Evolutionary conservation across 2,329 filamentous ascomycete species (phyloP).

Genomic region (Sporothrix globosa): DNA sequence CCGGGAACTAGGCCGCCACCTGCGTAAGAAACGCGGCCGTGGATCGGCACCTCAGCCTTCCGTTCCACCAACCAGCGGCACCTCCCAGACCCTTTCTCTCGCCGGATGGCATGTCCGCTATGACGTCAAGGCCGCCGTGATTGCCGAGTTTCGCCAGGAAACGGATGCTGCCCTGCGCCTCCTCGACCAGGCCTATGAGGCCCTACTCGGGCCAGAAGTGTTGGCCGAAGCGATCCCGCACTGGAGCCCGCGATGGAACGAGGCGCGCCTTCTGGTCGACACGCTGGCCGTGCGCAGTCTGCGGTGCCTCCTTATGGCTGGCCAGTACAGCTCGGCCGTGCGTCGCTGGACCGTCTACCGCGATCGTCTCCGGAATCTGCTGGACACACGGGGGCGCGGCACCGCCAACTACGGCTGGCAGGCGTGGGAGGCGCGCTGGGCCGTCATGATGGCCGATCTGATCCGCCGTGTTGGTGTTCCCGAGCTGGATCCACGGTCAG

Average conservation of each 20-base stretch:
- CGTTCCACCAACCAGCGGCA: constrained; percentile 78
- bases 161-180: constrained; percentile 84
- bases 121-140: constrained; percentile 88
- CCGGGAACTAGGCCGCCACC: constrained; percentile 88
- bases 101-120: constrained; percentile 93
- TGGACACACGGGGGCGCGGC: constrained; percentile 82
- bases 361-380: constrained; percentile 71
- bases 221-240: constrained; percentile 79
- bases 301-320: constrained; percentile 79
- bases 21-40: constrained; percentile 82
- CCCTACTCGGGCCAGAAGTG: constrained; percentile 77
- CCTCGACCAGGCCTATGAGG: constrained; percentile 85
- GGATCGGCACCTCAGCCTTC: constrained; percentile 79
- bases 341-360: constrained; percentile 80
- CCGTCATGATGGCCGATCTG: constrained; percentile 63
- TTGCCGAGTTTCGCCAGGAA: constrained; percentile 92
- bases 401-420: constrained; percentile 90
- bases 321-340: constrained; percentile 76
- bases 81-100: constrained; percentile 80
- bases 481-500: constrained; percentile 51
- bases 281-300: constrained; percentile 77
- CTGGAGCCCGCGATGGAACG: constrained; percentile 89
- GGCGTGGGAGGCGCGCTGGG: constrained; percentile 84
- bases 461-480: constrained; percentile 59
- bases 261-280: constrained; percentile 87